Base-by-base conservation (phyloP, 1,139 yeast genomes). In the Yamadazyma triangularis region DNA sequence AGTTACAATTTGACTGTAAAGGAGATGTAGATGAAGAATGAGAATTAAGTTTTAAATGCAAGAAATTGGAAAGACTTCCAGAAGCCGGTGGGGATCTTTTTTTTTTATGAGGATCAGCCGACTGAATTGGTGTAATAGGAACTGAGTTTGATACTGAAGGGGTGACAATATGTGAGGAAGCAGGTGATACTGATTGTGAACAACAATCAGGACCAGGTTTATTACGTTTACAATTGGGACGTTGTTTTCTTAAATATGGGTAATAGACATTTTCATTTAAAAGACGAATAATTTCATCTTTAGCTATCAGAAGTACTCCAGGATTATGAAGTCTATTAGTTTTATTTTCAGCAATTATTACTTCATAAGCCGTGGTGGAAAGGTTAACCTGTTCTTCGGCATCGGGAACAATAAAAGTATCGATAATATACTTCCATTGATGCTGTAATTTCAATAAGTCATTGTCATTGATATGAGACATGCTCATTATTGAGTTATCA, bases 311-410 rank as follows among this genome's bases (percentile, higher is more conserved):
- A n/a, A 72, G 48, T 2, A 56, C 50, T 12, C 41, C 29, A 0
- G 77, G 77, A 9, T 18, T 18, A 9, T 18, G 20, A 9, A 18
- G 6, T 18, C 20, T 18, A 18, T 18, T 9, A 18, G 9, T 18
- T 9, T 63, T 53, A 23, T 48, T 41, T 2, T 41, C 38, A 14
- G 51, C 37, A 8, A 60, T 42, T 26, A 70, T 54, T 21, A 51
- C 51, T 23, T 53, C 47, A 32, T 54, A 56, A 15, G 64, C 50
- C 16, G 50, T 50, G 34, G 60, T 53, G 0, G 74, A 64, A 9
- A 71, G 44, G 41, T 71, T 71, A 34, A 71, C 63, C 45, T 71
- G 75, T 26, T 53, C 58, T 4, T 68, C 70, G 0, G 76, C 57
- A 37, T 69, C 61, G 16, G 51, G 47, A 13, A 39, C 38, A 13